Evolutionary conservation across 2,329 filamentous ascomycete genomes (phyloP), one percentile per base, ranked within the genome.

Genomic region (Aspergillus sp.): DNA sequence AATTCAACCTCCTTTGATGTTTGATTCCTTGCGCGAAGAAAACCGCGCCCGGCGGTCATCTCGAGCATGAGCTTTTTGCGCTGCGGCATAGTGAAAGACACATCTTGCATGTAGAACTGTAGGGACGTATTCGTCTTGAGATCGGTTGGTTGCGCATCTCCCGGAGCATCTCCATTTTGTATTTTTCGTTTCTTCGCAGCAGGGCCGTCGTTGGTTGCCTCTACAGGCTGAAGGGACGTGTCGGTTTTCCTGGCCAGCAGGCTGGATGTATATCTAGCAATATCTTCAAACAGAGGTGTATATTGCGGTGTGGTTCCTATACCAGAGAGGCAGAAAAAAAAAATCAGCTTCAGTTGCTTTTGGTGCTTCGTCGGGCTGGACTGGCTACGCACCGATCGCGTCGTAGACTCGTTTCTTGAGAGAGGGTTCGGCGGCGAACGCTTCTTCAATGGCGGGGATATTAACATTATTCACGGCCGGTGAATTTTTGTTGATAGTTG

Each of bases 41-140:
- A 73, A n/a, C 55, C 53, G 45, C 52, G 54, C 41, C 59, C 59
- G 38, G 64, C 63, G 31, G 78, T 69, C n/a, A 83, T 60, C 57
- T 82, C 76, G 27, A 85, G 67, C 38, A 71, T 77, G 47, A 82
- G 69, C 67, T 84, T 84, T 68, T 83, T 85, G 42, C 81, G 69
- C 53, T 80, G 76, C 3, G 81, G 81, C 0, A 82, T 70, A 11
- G 78, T 72, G 61, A 84, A 82, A 44, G 78, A 81, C 43, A 81
- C 67, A 51, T 82, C 79, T 44, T 72, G 69, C 47, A 74, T 67
- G 46, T 72, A 72, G 46, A 75, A 72, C 31, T 69, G 63, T 36
- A 68, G 43, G 7, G 60, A 53, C 37, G 56, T 51, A 47, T 68
- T 59, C 12, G 52, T 56, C 33, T 65, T 66, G 44, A 68, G 28